Conservation (phyloP, 202 grass and related monocot species). For the Zizania palustris region DNA sequence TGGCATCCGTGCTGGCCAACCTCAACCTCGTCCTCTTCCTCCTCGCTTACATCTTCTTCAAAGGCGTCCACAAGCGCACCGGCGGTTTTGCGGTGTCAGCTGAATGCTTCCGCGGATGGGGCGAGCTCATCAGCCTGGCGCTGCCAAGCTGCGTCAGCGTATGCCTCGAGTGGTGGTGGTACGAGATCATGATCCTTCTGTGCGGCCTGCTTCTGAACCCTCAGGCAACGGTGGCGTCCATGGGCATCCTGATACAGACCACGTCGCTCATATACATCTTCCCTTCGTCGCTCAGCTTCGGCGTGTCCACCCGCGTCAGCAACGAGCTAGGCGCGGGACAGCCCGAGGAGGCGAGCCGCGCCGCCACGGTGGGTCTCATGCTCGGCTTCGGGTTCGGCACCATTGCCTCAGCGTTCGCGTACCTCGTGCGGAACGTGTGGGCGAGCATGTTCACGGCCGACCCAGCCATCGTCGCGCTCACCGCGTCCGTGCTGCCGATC, state of each 20-base stretch:
- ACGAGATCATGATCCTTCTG: slow-evolving; percentile 92
- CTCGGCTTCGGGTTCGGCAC: slow-evolving; percentile 69
- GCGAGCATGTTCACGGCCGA: slow-evolving; percentile 82
- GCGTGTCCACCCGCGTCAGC: slow-evolving; percentile 86
- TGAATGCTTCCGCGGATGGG: slow-evolving; percentile 69
- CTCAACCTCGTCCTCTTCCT: slow-evolving; percentile 84
- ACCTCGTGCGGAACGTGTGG: slow-evolving; percentile 68
- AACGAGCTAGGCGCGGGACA: slow-evolving; percentile 82
- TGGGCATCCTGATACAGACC: slow-evolving; percentile 95
- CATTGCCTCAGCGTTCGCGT: slow-evolving; percentile 72
- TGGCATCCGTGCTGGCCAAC: slow-evolving; percentile 75
- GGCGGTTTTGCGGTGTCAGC: slow-evolving; percentile 60
- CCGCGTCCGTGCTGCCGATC: slow-evolving; percentile 72
- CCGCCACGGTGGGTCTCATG: slow-evolving; percentile 60
- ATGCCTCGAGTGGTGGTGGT: slow-evolving; percentile 99
- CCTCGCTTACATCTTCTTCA: slow-evolving; percentile 58
- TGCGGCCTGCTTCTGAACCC: slow-evolving; percentile 85
- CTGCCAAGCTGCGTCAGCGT: slow-evolving; percentile 79
- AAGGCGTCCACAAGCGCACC: slow-evolving; percentile 59
- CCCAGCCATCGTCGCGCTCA: slow-evolving; percentile 72
- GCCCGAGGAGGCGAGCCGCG: slow-evolving; percentile 65
- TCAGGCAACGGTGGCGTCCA: slow-evolving; percentile 80
- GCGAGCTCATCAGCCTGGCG: slow-evolving; percentile 59
- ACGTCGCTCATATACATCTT: slow-evolving; percentile 97
- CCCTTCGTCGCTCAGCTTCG: slow-evolving; percentile 84